Base-by-base conservation (phyloP, 768 basidiomycete genomes). In the Leccinum fibrillosum region DNA sequence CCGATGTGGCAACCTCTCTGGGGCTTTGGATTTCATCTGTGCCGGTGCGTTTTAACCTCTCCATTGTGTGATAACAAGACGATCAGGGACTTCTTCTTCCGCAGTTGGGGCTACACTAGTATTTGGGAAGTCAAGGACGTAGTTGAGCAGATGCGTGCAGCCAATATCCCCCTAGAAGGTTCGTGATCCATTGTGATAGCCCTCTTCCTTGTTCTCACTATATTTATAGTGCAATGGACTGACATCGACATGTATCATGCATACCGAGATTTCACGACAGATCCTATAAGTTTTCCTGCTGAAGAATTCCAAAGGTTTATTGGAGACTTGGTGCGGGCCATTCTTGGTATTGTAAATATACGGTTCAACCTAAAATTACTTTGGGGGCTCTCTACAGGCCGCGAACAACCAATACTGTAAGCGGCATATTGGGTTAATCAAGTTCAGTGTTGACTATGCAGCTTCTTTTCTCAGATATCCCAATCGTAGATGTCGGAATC, bases 21-120 rank as follows among this genome's bases (percentile, higher is more conserved):
- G 86, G 83, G 81, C 6, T 88, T 90, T 67, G 89, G 89, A 4
- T 89, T 88, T 75, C 88, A 92, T 61, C 77, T 89, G 5, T 86
- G 85, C 73, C 78, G 82, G 77, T 84, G 65, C 64, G 67, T 13
- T 56, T 19, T 25, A 2, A 19, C 5, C 42, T 28, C 26, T 28
- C 10, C 4, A n/a, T 25, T 8, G 25, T 45, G 52, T 28, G 21
- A 32, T 19, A 9, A 23, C 4, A 37, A 7, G 17, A 37, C 1
- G 1, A 23, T 35, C 6, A 13, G 2, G 2, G 26, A 23, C 15
- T 39, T 35, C 32, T 19, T 11, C 35, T 17, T 13, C 19, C 59
- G 52, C 10, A 48, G 23, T 21, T 84, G 80, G 80, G 81, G 81
- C 0, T 82, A 80, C 57, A 54, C 60, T 21, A 72, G 78, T 60